Percentiles rank a stretch among this genome's conserved stretches.
phyloP scores from a whole-genome alignment of 2,329 filamentous ascomycete genomes.

The Nigrospora osmanthi region DNA sequence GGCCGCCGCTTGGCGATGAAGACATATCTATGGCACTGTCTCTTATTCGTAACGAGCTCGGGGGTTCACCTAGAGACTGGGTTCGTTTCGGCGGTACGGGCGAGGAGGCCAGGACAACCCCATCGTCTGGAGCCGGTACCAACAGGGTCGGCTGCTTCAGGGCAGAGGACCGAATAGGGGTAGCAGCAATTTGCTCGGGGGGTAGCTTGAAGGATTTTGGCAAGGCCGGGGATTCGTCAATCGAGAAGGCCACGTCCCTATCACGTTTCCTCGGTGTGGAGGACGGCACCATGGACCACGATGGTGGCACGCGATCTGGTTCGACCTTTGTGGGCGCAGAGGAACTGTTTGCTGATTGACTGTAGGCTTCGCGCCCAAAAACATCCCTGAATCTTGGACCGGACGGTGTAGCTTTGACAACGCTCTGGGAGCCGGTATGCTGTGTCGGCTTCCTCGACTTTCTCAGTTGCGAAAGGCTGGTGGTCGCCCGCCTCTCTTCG shows the following conservation, averaged over 20 bases:
- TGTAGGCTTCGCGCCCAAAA: slow-evolving; percentile 17
- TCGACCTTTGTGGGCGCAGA: slow-evolving; percentile 1
- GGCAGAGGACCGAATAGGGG: slow-evolving; percentile 11
- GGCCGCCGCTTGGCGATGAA: slow-evolving; percentile 16
- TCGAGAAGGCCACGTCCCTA: slow-evolving; percentile 21
- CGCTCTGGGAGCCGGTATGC: slow-evolving; percentile 24
- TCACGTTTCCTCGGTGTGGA: slow-evolving; percentile 26
- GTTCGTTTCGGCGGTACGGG: slow-evolving; percentile 15
- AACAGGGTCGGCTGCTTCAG: slow-evolving; percentile 10
- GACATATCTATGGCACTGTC: slow-evolving; percentile 21
- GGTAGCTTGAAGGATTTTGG: slow-evolving; percentile 13
- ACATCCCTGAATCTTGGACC: slow-evolving; percentile 47
- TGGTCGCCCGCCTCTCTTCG: slow-evolving; percentile 50
- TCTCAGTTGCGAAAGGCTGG: slow-evolving; percentile 33
- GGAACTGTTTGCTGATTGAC: slow-evolving; percentile 15
- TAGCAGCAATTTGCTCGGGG: slow-evolving; percentile 12
- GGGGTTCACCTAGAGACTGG: slow-evolving; percentile 7
- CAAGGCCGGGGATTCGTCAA: slow-evolving; percentile 19
- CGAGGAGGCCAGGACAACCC: slow-evolving; percentile 19
- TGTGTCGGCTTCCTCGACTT: slow-evolving; percentile 46
- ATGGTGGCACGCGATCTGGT: slow-evolving; percentile 23
- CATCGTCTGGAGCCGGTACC: slow-evolving; percentile 14
- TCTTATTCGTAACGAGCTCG: slow-evolving; percentile 8
- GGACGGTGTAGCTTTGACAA: slow-evolving; percentile 51
- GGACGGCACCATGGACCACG: slow-evolving; percentile 31